phyloP scores from a whole-genome alignment of 176 grass and related monocot genomes.

The Paspalum vaginatum region DNA sequence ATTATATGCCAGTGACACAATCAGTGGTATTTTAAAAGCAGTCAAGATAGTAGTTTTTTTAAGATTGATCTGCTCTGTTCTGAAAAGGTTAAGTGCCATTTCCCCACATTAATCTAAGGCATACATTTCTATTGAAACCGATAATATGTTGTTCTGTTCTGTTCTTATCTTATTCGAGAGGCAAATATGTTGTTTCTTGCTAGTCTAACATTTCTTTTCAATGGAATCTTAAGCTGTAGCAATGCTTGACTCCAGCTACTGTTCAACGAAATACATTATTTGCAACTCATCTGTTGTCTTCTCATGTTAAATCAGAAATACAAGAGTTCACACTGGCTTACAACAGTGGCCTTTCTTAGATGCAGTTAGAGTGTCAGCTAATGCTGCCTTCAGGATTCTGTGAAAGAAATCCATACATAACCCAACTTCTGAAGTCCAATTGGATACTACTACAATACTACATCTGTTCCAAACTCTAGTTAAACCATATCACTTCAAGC shows the following conservation, averaged over 20 bases:
- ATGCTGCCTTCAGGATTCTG: constrained; percentile 23
- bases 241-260: neutral
- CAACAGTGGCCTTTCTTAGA: neutral
- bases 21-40: neutral
- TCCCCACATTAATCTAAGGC: constrained; percentile 8
- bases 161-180: constrained; percentile 5
- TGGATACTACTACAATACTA: neutral
- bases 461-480: no score
- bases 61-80: neutral
- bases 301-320: constrained; percentile 35
- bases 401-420: neutral
- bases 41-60: neutral
- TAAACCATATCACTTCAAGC: no score
- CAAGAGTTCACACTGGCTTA: neutral
- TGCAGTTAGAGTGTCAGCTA: neutral
- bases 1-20: neutral
- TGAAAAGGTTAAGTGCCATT: constrained; percentile 5
- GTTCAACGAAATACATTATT: constrained; percentile 14
- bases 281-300: neutral
- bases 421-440: neutral
- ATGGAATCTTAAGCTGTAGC: constrained; percentile 9
- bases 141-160: no score
- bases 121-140: constrained; percentile 8
- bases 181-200: constrained; percentile 14
- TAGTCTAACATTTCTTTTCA: neutral